phyloP scores from a whole-genome alignment of 2,329 filamentous ascomycete species.

The Botrytis sinoallii region DNA sequence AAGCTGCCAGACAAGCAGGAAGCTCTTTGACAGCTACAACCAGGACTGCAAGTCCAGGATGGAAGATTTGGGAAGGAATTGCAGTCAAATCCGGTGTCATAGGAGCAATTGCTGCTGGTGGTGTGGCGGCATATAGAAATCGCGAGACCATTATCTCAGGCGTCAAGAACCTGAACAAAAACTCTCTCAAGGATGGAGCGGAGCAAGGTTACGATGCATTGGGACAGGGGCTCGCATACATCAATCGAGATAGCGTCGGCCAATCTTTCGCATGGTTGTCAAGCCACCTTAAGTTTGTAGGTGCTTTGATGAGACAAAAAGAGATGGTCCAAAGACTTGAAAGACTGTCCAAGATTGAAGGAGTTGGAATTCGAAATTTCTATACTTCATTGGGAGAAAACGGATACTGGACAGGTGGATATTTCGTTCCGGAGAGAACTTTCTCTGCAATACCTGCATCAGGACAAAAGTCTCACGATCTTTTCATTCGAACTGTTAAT shows the following conservation, averaged over 20 bases:
- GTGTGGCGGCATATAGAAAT: conserved; percentile 77
- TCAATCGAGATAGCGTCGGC: conserved; percentile 58
- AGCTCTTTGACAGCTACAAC: conserved; percentile 22
- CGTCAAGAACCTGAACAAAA: conserved; percentile 42
- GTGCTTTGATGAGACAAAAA: conserved; percentile 69
- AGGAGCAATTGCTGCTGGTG: conserved; percentile 75
- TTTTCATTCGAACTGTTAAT: conserved; percentile 29
- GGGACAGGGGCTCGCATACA: conserved; percentile 51
- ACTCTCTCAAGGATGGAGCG: conserved; percentile 41
- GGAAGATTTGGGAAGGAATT: conserved; percentile 58
- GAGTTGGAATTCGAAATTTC: conserved; percentile 69
- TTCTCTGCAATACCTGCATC: conserved; percentile 69
- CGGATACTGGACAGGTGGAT: conserved; percentile 59
- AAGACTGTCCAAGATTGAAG: conserved; percentile 56
- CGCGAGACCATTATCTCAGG: conserved; percentile 61
- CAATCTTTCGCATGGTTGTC: conserved; percentile 75
- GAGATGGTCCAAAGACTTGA: conserved; percentile 68
- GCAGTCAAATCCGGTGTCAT: conserved; percentile 80
- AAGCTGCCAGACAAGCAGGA: conserved; percentile 28
- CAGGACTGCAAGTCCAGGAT: conserved; percentile 36
- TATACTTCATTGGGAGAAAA: conserved; percentile 75
- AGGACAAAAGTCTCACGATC: conserved; percentile 18
- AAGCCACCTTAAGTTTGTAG: conserved; percentile 82
- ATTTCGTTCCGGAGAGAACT: conserved; percentile 65
- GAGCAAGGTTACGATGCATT: conserved; percentile 38